phyloP scores from a whole-genome alignment of 441 rosid species.

The Erysimum cheiri region DNA sequence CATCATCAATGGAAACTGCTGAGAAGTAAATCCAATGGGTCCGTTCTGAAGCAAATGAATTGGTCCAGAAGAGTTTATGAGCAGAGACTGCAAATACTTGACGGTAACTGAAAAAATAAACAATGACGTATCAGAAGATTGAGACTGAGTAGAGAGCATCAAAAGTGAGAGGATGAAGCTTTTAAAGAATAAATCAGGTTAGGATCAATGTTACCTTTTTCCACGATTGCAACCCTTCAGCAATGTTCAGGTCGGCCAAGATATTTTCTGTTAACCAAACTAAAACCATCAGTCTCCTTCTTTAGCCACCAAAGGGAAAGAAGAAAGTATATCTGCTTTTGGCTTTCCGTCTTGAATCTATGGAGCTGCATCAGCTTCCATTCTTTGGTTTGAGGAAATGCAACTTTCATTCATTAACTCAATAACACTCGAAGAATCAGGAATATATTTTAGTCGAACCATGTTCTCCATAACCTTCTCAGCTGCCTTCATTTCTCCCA shows the following conservation, averaged over 20 bases:
- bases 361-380: conserved; percentile 42
- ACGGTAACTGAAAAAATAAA: background rate
- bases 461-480: conserved; percentile 56
- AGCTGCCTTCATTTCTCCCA: conserved; percentile 55
- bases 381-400: conserved; percentile 33
- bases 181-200: background rate
- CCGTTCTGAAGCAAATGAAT: conserved; percentile 25
- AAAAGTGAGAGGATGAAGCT: conserved; percentile 9
- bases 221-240: background rate
- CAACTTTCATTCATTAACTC: conserved; percentile 38
- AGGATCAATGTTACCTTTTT: conserved; percentile 19
- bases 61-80: conserved; percentile 15
- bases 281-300: conserved; percentile 18
- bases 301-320: background rate
- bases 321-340: conserved; percentile 8
- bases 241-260: conserved; percentile 4
- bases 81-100: background rate
- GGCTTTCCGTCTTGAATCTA: conserved; percentile 21
- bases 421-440: conserved; percentile 47
- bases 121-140: conserved; percentile 5
- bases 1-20: background rate
- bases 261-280: background rate
- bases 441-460: conserved; percentile 59
- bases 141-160: conserved; percentile 4
- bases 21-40: conserved; percentile 1